phyloP scores from a whole-genome alignment of 2,329 filamentous ascomycete genomes.

The Cadophora malorum region DNA sequence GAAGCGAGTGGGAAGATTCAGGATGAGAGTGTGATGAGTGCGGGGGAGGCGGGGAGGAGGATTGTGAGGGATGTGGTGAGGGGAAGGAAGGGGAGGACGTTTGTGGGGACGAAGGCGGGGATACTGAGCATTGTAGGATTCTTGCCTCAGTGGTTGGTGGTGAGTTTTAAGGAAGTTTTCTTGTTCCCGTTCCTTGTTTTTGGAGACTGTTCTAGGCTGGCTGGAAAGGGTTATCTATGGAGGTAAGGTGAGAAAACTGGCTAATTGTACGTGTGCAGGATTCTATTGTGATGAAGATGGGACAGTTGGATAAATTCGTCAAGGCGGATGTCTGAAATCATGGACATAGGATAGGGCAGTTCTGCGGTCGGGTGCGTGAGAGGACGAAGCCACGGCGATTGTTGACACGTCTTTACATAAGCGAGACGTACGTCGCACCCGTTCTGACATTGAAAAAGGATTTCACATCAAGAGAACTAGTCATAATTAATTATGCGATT shows the following conservation, averaged over 20 bases:
- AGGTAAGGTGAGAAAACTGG: background rate
- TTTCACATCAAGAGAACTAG: too few relatives aligned
- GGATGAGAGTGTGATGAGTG: background rate
- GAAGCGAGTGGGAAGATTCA: constrained; percentile 3
- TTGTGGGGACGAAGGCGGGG: background rate
- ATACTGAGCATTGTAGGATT: background rate
- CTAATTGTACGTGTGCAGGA: background rate
- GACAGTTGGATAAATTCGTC: background rate
- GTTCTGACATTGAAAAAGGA: too few relatives aligned
- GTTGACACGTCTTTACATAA: too few relatives aligned
- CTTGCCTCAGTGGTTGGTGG: background rate
- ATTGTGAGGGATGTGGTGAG: background rate
- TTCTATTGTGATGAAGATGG: background rate
- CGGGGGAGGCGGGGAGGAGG: background rate
- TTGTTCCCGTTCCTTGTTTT: background rate
- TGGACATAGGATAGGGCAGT: too few relatives aligned
- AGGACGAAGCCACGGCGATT: too few relatives aligned
- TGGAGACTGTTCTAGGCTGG: background rate
- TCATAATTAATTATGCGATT: too few relatives aligned
- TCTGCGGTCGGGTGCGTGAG: too few relatives aligned
- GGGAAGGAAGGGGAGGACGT: background rate
- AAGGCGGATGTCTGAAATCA: background rate
- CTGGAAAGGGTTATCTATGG: too few relatives aligned
- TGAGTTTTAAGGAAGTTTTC: background rate
- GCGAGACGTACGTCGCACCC: too few relatives aligned